phyloP scores from a whole-genome alignment of 768 basidiomycete genomes.

The Hericium alpestre region DNA sequence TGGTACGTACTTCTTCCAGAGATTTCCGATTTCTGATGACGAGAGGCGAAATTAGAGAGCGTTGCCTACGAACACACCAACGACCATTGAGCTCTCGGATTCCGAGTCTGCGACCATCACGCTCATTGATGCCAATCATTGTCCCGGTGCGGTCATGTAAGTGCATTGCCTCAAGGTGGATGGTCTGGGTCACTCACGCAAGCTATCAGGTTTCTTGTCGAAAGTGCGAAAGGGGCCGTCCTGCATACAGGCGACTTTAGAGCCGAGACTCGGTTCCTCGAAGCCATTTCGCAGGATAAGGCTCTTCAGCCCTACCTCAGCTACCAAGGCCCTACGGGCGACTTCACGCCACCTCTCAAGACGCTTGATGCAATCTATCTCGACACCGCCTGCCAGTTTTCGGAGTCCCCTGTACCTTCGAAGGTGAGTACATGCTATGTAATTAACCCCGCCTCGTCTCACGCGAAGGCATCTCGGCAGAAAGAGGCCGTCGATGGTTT shows the following conservation, averaged over 20 bases:
- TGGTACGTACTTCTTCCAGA: constrained; percentile 34
- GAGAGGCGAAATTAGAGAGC: constrained; percentile 30
- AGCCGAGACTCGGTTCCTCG: constrained; percentile 74
- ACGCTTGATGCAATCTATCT: constrained; percentile 70
- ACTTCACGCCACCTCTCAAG: constrained; percentile 15
- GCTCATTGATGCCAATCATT: constrained; percentile 86
- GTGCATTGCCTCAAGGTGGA: constrained; percentile 15
- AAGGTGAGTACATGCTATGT: background rate
- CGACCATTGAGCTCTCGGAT: constrained; percentile 43
- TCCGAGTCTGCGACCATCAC: constrained; percentile 61
- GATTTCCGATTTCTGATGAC: background rate
- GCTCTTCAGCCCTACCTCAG: constrained; percentile 63
- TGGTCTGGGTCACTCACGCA: background rate
- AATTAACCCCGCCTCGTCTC: no score
- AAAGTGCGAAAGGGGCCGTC: constrained; percentile 56
- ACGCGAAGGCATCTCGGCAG: constrained; percentile 26
- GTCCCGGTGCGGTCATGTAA: constrained; percentile 88
- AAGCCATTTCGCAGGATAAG: constrained; percentile 57
- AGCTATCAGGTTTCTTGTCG: constrained; percentile 65
- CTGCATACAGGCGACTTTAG: constrained; percentile 93
- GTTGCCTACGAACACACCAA: constrained; percentile 56
- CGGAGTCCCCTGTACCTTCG: constrained; percentile 11
- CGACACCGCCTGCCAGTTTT: constrained; percentile 66
- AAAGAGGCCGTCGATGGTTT: constrained; percentile 55
- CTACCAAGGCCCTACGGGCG: background rate